These are phyloP conservation scores for Oryza glumipatula DNA, from an alignment of 176 grass and related monocot genomes.

Conservation along the genomic window DNA sequence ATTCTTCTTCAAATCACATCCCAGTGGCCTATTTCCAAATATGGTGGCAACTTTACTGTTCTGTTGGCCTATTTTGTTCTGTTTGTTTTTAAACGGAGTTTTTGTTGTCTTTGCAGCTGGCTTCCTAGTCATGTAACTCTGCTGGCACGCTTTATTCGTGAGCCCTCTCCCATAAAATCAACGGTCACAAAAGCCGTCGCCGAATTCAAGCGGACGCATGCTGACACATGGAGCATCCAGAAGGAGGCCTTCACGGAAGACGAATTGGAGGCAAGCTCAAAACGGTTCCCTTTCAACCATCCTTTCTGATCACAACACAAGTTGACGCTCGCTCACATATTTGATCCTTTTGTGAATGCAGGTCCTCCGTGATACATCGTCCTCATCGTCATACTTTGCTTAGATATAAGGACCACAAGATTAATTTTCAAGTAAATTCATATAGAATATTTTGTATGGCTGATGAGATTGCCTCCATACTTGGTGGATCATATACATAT, in stretches of 20 bases:
- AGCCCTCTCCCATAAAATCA: slow-evolving; percentile 83
- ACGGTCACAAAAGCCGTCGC: slow-evolving; percentile 93
- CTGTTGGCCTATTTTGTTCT: neutral
- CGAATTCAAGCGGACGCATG: slow-evolving; percentile 91
- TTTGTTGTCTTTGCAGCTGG: slow-evolving; percentile 64
- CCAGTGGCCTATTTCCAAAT: neutral
- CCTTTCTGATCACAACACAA: neutral
- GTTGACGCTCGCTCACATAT: slow-evolving; percentile 9
- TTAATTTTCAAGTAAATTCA: neutral
- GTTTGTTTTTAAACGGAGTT: neutral
- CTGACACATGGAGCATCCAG: slow-evolving; percentile 94
- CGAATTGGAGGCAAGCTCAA: slow-evolving; percentile 74
- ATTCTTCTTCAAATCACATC: neutral
- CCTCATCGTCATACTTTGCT: slow-evolving; percentile 91
- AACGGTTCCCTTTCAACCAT: slow-evolving; percentile 5
- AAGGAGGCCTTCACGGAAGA: slow-evolving; percentile 90
- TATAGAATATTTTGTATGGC: slow-evolving; percentile 13
- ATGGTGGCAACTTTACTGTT: neutral
- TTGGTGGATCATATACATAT: neutral
- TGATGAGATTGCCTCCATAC: neutral
- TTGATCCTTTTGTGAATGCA: slow-evolving; percentile 34
- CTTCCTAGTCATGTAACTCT: slow-evolving; percentile 88
- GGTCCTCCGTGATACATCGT: slow-evolving; percentile 87
- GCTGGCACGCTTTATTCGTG: slow-evolving; percentile 74
- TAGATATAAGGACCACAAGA: slow-evolving; percentile 35